phyloP scores from a whole-genome alignment of 768 basidiomycete species.

The Tricholoma saponaceum region DNA sequence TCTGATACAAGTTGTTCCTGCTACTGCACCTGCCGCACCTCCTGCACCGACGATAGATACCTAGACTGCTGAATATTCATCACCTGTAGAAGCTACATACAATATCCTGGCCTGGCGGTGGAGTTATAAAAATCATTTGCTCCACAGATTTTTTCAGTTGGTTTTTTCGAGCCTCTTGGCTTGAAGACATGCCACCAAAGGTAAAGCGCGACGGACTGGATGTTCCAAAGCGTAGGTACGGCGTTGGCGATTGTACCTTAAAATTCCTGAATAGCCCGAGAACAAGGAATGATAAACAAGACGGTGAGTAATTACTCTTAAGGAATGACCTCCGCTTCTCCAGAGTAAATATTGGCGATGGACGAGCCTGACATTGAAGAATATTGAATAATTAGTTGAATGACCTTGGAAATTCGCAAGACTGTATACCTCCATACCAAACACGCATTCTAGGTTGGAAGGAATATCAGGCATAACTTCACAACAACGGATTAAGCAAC shows the following conservation, averaged over 20 bases:
- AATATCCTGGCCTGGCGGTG: too few species aligned
- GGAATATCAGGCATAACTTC: background rate
- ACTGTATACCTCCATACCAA: background rate
- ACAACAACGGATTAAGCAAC: constrained; percentile 24
- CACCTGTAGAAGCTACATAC: too few species aligned
- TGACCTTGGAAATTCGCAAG: background rate
- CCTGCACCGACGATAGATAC: too few species aligned
- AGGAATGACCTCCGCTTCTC: background rate
- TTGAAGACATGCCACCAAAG: too few species aligned
- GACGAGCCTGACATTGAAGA: constrained; percentile 1
- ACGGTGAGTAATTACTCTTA: background rate
- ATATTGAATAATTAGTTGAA: background rate
- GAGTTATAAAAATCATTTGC: too few species aligned
- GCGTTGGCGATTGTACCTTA: background rate
- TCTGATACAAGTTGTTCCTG: too few species aligned
- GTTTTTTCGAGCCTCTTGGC: too few species aligned
- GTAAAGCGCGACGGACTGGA: too few species aligned
- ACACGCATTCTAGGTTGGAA: background rate
- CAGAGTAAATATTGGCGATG: constrained; percentile 2
- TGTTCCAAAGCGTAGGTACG: too few species aligned
- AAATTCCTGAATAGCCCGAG: background rate
- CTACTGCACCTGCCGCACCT: too few species aligned
- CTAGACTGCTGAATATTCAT: too few species aligned
- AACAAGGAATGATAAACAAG: background rate
- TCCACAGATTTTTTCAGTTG: too few species aligned